Base-by-base conservation (phyloP, 768 basidiomycete genomes). In the Suillus placidus region DNA sequence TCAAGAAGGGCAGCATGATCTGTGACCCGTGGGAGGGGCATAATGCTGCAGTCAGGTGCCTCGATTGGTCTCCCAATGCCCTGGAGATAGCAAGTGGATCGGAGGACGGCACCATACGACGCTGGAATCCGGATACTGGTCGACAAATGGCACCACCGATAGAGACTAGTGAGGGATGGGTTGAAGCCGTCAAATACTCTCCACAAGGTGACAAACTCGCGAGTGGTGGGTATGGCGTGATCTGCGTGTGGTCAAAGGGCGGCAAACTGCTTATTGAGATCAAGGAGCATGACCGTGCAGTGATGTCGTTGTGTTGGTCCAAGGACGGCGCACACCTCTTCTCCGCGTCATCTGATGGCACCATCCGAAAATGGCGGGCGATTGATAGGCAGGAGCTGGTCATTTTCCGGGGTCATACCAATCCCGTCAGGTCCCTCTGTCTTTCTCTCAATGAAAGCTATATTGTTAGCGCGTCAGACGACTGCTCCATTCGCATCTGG, bases 51-150 rank as follows among this genome's bases (percentile, higher is more conserved):
- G 56, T 64, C 0, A 38, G 20, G 9, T 35, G 47, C 16, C 52
- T 69, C 6, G 67, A 58, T 16, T 68, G 70, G 34, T 72, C 72
- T 16, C 64, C 47, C 0, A 62, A 67, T 42, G 64, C 70, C 7
- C 66, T 62, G n/a, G 43, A 60, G 23, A 56, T 72, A 2, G 71
- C 64, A 8, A 65, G 60, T 7, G 67, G 56, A 67, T 70, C 8
- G 2, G 10, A 47, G 6, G 45, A 47, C 5, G 45, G n/a, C 10
- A 47, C 45, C 45, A 13, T 47, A 47, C 56, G 64, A 14, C 37
- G 67, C 4, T 73, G 71, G 64, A 65, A 69, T 23, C 47, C 63
- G 8, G 16, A 56, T 47, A 60, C 64, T 14, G 49, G 49, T 26
- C 49, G 23, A 26, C 49, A 49, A 49, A 26, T 26, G 13, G 13